These are phyloP conservation scores for Hippophae gyantsensis DNA, from an alignment of 306 rosid species.

Conservation along the genomic window DNA sequence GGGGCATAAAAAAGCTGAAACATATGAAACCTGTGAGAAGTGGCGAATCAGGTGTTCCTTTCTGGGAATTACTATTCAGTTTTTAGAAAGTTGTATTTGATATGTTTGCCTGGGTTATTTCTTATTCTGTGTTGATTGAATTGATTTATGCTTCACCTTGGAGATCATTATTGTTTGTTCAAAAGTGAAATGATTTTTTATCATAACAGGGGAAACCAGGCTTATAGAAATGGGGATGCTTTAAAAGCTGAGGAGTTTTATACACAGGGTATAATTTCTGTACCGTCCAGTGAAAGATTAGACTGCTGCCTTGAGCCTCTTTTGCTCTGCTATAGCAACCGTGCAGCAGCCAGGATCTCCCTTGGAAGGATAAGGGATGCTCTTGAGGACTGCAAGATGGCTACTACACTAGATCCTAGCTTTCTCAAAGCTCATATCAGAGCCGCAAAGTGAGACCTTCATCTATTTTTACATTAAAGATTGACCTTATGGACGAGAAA, in stretches of 20 bases:
- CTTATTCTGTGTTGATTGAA: conserved; percentile 9
- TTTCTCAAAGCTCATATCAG: conserved; percentile 72
- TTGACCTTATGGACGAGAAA: too few species aligned
- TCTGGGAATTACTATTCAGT: not conserved
- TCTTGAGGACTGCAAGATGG: conserved; percentile 62
- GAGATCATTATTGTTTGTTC: conserved; percentile 14
- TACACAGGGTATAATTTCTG: conserved; percentile 64
- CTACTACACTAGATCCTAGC: conserved; percentile 56
- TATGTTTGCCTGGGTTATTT: conserved; percentile 11
- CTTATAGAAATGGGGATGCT: conserved; percentile 59
- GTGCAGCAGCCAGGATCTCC: conserved; percentile 69
- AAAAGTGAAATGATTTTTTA: conserved; percentile 10
- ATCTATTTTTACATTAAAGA: conserved; percentile 10
- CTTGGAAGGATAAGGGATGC: conserved; percentile 82
- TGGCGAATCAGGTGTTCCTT: conserved; percentile 70
- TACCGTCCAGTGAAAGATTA: conserved; percentile 51
- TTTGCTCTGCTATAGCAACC: conserved; percentile 77
- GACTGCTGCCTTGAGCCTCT: conserved; percentile 56
- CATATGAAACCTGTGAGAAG: conserved; percentile 55
- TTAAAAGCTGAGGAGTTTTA: conserved; percentile 75
- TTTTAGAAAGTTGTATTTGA: conserved; percentile 2
- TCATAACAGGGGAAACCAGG: conserved; percentile 70
- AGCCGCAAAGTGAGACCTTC: conserved; percentile 66
- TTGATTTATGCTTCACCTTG: conserved; percentile 5
- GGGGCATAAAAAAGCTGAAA: conserved; percentile 23